Conservation (phyloP, 106 monocot genomes). For the Amphibolis antarctica region DNA sequence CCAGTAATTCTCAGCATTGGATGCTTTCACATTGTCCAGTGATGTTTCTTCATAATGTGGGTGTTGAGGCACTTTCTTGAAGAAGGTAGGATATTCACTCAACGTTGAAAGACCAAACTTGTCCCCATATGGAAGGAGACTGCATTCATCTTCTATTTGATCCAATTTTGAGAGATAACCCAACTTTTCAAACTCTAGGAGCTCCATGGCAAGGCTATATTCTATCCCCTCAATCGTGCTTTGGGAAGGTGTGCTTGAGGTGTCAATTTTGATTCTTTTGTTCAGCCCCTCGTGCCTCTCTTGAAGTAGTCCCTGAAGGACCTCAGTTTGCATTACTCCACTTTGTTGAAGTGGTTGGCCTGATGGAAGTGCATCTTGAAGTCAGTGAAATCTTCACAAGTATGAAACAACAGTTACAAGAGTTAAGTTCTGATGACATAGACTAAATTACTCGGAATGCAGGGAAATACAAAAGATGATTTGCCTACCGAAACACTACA, state of each 20-base stretch:
- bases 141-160: not conserved
- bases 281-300: not conserved
- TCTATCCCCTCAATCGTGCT: not conserved
- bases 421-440: too few species aligned
- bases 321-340: too few species aligned
- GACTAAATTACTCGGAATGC: too few species aligned
- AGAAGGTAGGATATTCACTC: conserved; percentile 4
- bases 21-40: not conserved
- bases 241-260: not conserved
- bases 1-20: conserved; percentile 11
- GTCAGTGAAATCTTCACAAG: too few species aligned
- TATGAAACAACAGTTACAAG: too few species aligned
- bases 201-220: not conserved
- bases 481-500: too few species aligned
- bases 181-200: not conserved
- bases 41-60: conserved; percentile 10
- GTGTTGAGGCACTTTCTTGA: conserved; percentile 3
- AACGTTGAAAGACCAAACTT: conserved; percentile 1
- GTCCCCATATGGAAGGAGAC: conserved; percentile 2
- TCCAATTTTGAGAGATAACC: conserved; percentile 1
- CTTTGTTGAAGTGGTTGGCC: too few species aligned
- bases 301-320: not conserved
- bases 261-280: conserved; percentile 6
- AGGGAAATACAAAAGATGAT: too few species aligned
- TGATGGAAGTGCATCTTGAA: too few species aligned